A percentile compares a stretch with the other conserved stretches of the same genome.
Conservation (phyloP, 306 rosid species). For the Cicer yamashitae region DNA sequence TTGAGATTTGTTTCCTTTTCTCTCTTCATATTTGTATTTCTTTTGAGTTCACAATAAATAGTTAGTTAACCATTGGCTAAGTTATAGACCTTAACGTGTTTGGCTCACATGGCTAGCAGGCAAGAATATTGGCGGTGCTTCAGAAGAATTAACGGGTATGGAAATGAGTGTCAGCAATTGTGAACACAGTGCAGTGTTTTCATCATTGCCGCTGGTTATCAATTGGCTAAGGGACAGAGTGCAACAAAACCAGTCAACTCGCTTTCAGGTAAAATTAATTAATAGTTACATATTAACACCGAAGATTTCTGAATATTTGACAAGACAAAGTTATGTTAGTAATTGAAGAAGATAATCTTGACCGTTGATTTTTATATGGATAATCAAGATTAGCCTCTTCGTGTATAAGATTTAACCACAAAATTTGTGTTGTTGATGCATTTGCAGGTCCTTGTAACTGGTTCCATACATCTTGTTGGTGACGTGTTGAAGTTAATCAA, state of each 20-base stretch:
- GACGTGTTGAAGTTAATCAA: conserved; percentile 81
- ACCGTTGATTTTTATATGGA: background rate
- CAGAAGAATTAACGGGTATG: conserved; percentile 63
- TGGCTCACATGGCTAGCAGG: conserved; percentile 44
- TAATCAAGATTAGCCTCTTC: background rate
- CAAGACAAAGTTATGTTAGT: background rate
- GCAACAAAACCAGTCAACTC: conserved; percentile 64
- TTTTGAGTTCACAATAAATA: conserved; percentile 6
- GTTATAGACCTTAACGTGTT: conserved; percentile 1
- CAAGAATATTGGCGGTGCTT: conserved; percentile 45
- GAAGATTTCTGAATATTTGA: conserved; percentile 23
- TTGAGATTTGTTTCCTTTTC: conserved; percentile 5
- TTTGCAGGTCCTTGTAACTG: conserved; percentile 87
- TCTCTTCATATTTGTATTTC: conserved; percentile 1
- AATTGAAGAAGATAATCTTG: conserved; percentile 5
- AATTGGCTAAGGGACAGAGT: conserved; percentile 83
- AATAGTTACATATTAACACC: conserved; percentile 1
- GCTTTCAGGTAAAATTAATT: conserved; percentile 70
- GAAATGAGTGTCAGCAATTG: conserved; percentile 62
- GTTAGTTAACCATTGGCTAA: too few relatives aligned
- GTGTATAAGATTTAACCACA: conserved; percentile 28
- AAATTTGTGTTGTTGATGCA: conserved; percentile 37
- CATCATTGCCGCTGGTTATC: conserved; percentile 78
- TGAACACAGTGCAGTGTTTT: conserved; percentile 79
- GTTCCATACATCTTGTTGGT: conserved; percentile 93